Evolutionary conservation across 345 rosid genomes (phyloP).

Genomic region (Carallia pectinifolia): DNA sequence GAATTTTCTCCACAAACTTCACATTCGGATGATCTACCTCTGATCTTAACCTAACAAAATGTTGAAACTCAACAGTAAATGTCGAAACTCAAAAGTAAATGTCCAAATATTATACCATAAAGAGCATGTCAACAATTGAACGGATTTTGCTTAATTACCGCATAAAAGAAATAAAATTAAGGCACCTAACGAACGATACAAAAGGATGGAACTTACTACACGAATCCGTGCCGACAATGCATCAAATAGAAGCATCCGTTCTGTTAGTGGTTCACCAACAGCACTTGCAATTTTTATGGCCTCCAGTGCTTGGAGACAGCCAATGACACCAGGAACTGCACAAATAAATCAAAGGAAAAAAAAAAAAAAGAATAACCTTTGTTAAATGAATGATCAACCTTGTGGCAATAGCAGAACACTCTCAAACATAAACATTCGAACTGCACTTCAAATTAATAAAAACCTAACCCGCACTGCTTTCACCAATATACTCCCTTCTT

Average conservation of each 20-base stretch:
- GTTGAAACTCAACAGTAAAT: constrained; percentile 4
- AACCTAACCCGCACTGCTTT: too few species aligned
- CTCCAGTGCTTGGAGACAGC: constrained; percentile 97
- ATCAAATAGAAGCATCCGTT: constrained; percentile 89
- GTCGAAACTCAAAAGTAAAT: neutral
- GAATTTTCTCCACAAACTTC: constrained; percentile 73
- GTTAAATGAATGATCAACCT: neutral
- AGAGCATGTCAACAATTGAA: neutral
- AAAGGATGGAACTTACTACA: constrained; percentile 44
- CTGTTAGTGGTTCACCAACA: constrained; percentile 85
- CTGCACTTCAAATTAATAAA: too few species aligned
- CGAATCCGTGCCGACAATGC: constrained; percentile 83
- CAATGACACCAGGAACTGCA: constrained; percentile 91
- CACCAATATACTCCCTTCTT: too few species aligned
- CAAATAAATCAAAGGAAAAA: constrained; percentile 1
- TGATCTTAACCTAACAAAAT: constrained; percentile 67
- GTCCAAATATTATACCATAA: neutral
- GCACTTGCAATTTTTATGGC: constrained; percentile 81
- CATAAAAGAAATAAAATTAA: neutral
- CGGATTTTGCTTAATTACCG: neutral
- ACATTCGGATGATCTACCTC: constrained; percentile 70
- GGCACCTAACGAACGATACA: neutral
- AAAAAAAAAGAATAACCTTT: neutral
- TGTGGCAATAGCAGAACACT: neutral
- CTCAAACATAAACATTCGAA: neutral